Percentiles rank a stretch among this genome's conserved stretches.
phyloP scores from a whole-genome alignment of 306 rosid genomes.

The Cercis canadensis region DNA sequence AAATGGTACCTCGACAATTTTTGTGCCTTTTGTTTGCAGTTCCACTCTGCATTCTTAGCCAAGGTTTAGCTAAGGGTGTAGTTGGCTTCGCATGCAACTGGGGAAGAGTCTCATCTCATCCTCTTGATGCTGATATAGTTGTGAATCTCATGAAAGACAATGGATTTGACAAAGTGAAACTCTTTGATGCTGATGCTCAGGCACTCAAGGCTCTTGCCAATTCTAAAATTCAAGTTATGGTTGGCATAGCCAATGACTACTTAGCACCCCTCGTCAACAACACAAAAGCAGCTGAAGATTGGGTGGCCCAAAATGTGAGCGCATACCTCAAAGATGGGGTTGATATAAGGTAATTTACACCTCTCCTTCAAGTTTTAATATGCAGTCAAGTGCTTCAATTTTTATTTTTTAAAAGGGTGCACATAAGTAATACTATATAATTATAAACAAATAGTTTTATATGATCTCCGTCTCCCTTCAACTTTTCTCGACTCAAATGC shows the following conservation, averaged over 20 bases:
- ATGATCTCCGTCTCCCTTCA: too few species aligned
- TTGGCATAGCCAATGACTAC: slow-evolving; percentile 66
- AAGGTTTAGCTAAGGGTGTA: slow-evolving; percentile 33
- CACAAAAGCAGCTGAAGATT: slow-evolving; percentile 45
- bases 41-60: slow-evolving; percentile 32
- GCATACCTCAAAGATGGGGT: slow-evolving; percentile 49
- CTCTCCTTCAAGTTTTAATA: too few species aligned
- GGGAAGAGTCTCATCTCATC: slow-evolving; percentile 62
- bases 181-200: slow-evolving; percentile 66
- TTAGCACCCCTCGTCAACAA: slow-evolving; percentile 53
- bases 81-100: slow-evolving; percentile 60
- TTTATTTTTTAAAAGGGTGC: too few species aligned
- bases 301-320: slow-evolving; percentile 68
- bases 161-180: slow-evolving; percentile 64
- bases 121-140: slow-evolving; percentile 46
- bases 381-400: too few species aligned
- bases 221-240: slow-evolving; percentile 64
- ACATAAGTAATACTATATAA: too few species aligned
- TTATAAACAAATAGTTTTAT: too few species aligned
- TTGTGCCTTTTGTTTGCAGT: slow-evolving; percentile 24
- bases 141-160: slow-evolving; percentile 68
- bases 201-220: slow-evolving; percentile 65
- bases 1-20: slow-evolving; percentile 35
- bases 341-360: slow-evolving; percentile 55
- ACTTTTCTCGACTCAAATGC: too few species aligned